Base-by-base conservation (phyloP, 106 monocot species). In the Amphibolis antarctica region DNA sequence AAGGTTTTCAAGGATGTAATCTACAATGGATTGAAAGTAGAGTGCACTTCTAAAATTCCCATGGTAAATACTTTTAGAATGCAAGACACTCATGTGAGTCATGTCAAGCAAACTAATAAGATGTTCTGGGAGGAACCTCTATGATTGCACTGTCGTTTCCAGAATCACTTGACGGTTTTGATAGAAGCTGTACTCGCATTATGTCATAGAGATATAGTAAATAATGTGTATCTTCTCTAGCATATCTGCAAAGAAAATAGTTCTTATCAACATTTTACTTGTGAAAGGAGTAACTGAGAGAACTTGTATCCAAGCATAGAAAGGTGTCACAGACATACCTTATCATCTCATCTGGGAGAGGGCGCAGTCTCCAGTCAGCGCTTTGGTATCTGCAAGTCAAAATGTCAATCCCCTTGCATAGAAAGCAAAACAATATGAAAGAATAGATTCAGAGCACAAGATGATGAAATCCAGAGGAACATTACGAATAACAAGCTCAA, bases 171-270 rank as follows among this genome's bases (percentile, higher is more conserved):
- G 87, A 36, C 7, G 36, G 82, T 53, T 61, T 42, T 19, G 74
- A 76, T 12, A 82, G 55, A 61, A 99, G 78, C 66, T 55, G 64
- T 15, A n/a, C 27, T 67, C 66, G 79, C 91, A 99, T 99, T 29
- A 91, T 42, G 71, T 99, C 91, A 81, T 88, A 99, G 44, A 99
- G 77, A 62, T 88, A 72, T 25, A 99, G 61, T 21, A 91, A 71
- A 71, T 99, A 88, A 55, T 99, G 98, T 62, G 98, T 91, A 65
- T 99, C 98, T 79, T 99, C 91, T 78, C 91, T 85, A 14, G 85
- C 98, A 75, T 99, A 91, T 69, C 96, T 98, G 76, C 43, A 59
- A 66, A 64, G 10, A 36, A n/a, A 19, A 30, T 17, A 42, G 0
- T 61, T 42, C 26, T 57, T 27, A 30, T 61, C 6, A 61, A 21